These are phyloP conservation scores for Cubamyces lactineus DNA, from an alignment of 768 basidiomycete species.

Conservation along the genomic window DNA sequence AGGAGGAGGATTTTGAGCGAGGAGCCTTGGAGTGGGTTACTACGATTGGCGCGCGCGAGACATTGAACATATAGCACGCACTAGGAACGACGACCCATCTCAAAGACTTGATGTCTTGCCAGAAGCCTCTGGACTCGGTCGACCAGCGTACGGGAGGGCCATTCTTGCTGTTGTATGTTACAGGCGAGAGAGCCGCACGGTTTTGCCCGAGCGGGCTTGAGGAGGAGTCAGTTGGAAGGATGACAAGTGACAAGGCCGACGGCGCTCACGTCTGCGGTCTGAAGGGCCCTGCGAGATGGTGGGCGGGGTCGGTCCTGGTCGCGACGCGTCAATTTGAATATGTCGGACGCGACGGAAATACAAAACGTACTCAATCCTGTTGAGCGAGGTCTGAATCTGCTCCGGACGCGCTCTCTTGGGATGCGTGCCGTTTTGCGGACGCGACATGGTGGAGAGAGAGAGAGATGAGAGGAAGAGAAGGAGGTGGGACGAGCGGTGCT, in stretches of 20 bases:
- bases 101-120: constrained; percentile 54
- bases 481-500: background rate
- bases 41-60: background rate
- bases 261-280: constrained; percentile 61
- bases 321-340: constrained; percentile 34
- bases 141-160: constrained; percentile 21
- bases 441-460: constrained; percentile 7
- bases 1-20: constrained; percentile 69
- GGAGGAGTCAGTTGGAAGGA: background rate
- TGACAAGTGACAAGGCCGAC: background rate
- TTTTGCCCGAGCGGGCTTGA: constrained; percentile 27
- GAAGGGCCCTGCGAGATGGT: constrained; percentile 67
- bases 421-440: background rate
- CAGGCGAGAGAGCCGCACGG: background rate
- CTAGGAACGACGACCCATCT: constrained; percentile 81
- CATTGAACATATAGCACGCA: constrained; percentile 36
- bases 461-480: background rate
- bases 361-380: constrained; percentile 34
- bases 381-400: constrained; percentile 20
- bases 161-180: background rate
- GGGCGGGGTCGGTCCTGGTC: constrained; percentile 55
- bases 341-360: constrained; percentile 2
- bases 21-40: constrained; percentile 45
- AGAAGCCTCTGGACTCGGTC: constrained; percentile 41
- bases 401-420: constrained; percentile 12